These are phyloP conservation scores for Daldinia grandis DNA, from an alignment of 495 filamentous ascomycete species.

Conservation along the genomic window DNA sequence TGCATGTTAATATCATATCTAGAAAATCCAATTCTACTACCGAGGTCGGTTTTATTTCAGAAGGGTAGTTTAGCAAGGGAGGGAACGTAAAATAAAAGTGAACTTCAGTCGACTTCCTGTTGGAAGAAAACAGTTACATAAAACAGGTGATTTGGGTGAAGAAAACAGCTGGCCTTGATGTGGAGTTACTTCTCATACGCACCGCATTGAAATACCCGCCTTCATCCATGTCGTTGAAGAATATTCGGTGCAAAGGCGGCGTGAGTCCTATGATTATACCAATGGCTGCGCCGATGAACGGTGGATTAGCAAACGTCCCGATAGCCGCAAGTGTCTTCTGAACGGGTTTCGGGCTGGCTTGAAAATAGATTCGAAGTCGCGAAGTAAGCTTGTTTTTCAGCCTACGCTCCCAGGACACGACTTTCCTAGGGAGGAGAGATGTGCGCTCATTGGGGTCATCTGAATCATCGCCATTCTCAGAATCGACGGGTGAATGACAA, in stretches of 20 bases:
- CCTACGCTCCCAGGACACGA: constrained; percentile 21
- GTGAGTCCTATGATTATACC: constrained; percentile 70
- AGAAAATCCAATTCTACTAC: background rate
- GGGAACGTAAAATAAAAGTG: background rate
- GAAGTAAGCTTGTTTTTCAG: constrained; percentile 10
- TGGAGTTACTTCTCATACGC: constrained; percentile 14
- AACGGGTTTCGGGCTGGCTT: constrained; percentile 16
- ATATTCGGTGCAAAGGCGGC: constrained; percentile 68
- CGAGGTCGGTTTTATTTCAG: background rate
- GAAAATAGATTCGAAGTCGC: constrained; percentile 10
- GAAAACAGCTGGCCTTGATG: background rate
- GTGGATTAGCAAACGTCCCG: constrained; percentile 66
- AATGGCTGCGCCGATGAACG: constrained; percentile 69
- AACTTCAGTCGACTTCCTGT: background rate
- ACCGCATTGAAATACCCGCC: constrained; percentile 59
- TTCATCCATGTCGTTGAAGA: constrained; percentile 69
- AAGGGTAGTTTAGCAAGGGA: background rate
- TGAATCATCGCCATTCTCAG: constrained; percentile 6
- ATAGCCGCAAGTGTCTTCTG: constrained; percentile 7
- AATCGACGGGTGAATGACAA: background rate
- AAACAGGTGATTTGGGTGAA: background rate
- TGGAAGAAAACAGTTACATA: background rate
- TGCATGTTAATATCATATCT: constrained; percentile 53
- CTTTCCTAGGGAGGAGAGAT: constrained; percentile 27
- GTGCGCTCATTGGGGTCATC: constrained; percentile 21